Percentiles rank a stretch among this genome's conserved stretches.
These are phyloP conservation scores for Thyridium curvatum DNA, from an alignment of 2,329 filamentous ascomycete species.

Conservation along the genomic window DNA sequence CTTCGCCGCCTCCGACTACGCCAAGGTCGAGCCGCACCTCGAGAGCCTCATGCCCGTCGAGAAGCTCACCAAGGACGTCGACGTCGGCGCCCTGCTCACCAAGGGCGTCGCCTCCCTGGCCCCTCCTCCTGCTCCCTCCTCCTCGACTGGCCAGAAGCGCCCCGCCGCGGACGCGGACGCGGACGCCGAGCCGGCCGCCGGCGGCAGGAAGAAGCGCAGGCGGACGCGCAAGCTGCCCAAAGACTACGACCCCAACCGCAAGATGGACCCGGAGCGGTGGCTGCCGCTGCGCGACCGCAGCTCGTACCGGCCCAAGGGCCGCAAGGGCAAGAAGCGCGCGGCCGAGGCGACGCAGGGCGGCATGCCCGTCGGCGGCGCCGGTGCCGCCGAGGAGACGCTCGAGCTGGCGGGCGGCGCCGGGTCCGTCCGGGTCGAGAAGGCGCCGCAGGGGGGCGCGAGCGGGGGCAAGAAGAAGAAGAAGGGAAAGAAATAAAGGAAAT, in stretches of 20 bases:
- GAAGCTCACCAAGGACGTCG: slow-evolving; percentile 52
- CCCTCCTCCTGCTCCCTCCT: slow-evolving; percentile 27
- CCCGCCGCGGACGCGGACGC: slow-evolving; percentile 16
- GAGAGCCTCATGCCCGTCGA: slow-evolving; percentile 55
- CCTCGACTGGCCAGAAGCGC: slow-evolving; percentile 40
- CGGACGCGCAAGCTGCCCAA: slow-evolving; percentile 61
- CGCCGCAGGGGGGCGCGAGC: slow-evolving; percentile 21
- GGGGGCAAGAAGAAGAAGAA: slow-evolving; percentile 24
- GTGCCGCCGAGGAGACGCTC: slow-evolving; percentile 65
- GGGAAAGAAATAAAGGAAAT: slow-evolving; percentile 46
- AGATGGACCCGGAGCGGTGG: slow-evolving; percentile 87
- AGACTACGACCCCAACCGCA: slow-evolving; percentile 69
- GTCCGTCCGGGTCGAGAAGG: slow-evolving; percentile 58
- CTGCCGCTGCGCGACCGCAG: slow-evolving; percentile 83
- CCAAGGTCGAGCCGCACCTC: slow-evolving; percentile 48
- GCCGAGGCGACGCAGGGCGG: slow-evolving; percentile 72
- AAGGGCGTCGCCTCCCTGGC: slow-evolving; percentile 55
- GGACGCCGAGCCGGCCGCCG: slow-evolving; percentile 17
- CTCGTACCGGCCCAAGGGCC: slow-evolving; percentile 83
- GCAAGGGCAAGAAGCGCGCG: slow-evolving; percentile 82
- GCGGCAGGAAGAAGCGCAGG: slow-evolving; percentile 33
- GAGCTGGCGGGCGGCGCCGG: slow-evolving; percentile 58
- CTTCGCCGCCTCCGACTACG: slow-evolving; percentile 56
- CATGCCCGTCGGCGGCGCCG: slow-evolving; percentile 43
- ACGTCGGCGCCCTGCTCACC: slow-evolving; percentile 57